Conservation (phyloP, 805 yeast species). For the Ascoidea rubescens region DNA sequence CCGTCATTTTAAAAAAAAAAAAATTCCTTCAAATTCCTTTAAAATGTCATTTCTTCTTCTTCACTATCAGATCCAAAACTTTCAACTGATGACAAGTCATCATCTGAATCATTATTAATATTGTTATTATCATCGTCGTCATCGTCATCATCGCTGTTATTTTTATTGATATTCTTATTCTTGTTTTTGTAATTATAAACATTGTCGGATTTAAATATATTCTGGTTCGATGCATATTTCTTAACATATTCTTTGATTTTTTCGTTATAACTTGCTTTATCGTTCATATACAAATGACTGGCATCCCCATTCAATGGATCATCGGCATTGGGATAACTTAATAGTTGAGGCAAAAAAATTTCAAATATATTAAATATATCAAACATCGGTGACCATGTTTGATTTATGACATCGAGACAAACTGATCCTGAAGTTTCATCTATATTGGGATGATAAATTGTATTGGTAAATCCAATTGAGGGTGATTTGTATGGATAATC, state of each 20-base stretch:
- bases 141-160: conserved; percentile 33
- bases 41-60: conserved; percentile 12
- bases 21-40: too few species aligned
- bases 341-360: conserved; percentile 80
- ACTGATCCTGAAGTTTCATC: conserved; percentile 87
- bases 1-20: too few species aligned
- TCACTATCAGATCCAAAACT: conserved; percentile 8
- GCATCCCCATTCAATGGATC: conserved; percentile 93
- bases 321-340: conserved; percentile 85
- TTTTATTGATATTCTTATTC: conserved; percentile 28
- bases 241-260: conserved; percentile 63
- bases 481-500: conserved; percentile 95
- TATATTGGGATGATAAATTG: conserved; percentile 88
- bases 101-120: conserved; percentile 1
- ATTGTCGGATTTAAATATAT: conserved; percentile 22
- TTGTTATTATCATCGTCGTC: conserved; percentile 18
- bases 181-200: conserved; percentile 19
- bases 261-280: conserved; percentile 49
- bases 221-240: conserved; percentile 42
- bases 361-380: conserved; percentile 85
- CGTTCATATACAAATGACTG: conserved; percentile 59
- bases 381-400: conserved; percentile 97
- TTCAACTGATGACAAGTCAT: conserved; percentile 11
- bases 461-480: conserved; percentile 84
- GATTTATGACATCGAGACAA: conserved; percentile 91